Base-by-base conservation (phyloP, 805 yeast genomes). In the Grigorovia transvaalensis region DNA sequence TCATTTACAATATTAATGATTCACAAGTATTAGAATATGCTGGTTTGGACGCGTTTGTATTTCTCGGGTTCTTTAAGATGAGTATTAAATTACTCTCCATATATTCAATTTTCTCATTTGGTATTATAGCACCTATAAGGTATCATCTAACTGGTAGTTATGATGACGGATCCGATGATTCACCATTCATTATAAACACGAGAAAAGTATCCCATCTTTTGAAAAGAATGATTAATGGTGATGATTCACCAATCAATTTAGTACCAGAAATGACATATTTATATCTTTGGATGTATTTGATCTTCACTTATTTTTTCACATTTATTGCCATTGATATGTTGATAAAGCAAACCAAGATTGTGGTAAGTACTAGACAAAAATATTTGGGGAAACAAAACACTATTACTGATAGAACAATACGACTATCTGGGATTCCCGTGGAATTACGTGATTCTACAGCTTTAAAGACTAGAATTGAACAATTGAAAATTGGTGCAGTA, bases 31-130 rank as follows among this genome's bases (percentile, higher is more conserved):
- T 91, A 49, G 91, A 88, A 54, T 84, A 83, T 61, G 96, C 97
- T 2, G 99, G 99, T 0, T 69, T 91, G 45, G 99, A 91, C 70
- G 97, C 97, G 0, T 89, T 79, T 69, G 98, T 93, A 47, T 91
- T 87, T 62, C 69, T 91, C 35, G 89, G 89, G 3, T 90, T 91
- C 65, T 93, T 93, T 76, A 84, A 86, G 54, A 87, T 89, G 86
- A 79, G 93, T 54, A 86, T 90, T 48, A 80, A 80, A 63, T 71
- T 87, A 9, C 67, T 91, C 23, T 68, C 79, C 2, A 69, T 78
- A 1, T 83, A 89, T 61, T 76, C 87, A 47, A 53, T 86, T 2
- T 79, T 87, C 59, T 89, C 96, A 1, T 71, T 85, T 9, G 70
- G 80, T 5, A 75, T 91, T 2, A 85, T 91, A 19, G 84, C 95